Evolutionary conservation across 2,329 filamentous ascomycete species (phyloP).

Genomic region (Trematosphaeria pertusa): DNA sequence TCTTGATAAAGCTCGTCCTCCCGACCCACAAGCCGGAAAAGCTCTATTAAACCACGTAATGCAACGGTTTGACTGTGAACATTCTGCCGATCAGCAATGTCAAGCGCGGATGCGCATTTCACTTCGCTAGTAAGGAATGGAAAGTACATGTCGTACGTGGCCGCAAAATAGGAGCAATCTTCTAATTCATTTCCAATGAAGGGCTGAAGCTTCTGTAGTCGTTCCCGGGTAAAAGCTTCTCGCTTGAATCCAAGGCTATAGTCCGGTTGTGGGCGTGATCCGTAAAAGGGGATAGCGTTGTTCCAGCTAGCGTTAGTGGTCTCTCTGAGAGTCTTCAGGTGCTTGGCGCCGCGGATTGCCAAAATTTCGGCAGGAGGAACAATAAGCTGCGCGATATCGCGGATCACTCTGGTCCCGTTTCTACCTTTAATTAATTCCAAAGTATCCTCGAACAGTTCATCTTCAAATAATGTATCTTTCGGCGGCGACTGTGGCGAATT

Average conservation of each 20-base stretch:
- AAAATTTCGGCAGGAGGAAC: constrained; percentile 23
- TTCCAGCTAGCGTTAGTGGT: constrained; percentile 23
- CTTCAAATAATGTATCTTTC: constrained; percentile 22
- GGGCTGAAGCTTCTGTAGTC: constrained; percentile 18
- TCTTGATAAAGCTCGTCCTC: constrained; percentile 24
- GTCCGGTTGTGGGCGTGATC: constrained; percentile 20
- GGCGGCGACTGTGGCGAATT: constrained; percentile 13
- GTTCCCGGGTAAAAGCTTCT: constrained; percentile 20
- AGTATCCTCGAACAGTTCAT: constrained; percentile 43
- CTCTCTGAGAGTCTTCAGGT: constrained; percentile 24
- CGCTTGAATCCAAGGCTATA: constrained; percentile 20
- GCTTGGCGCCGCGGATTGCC: constrained; percentile 14
- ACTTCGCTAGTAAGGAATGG: constrained; percentile 28
- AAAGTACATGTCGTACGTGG: constrained; percentile 38
- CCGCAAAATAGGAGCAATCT: constrained; percentile 53
- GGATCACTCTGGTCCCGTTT: constrained; percentile 24
- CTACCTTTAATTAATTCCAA: constrained; percentile 40
- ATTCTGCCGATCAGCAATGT: constrained; percentile 33
- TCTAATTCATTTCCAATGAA: constrained; percentile 29
- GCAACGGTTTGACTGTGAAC: constrained; percentile 23
- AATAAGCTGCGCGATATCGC: constrained; percentile 22
- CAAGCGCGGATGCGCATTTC: constrained; percentile 22
- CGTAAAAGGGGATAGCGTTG: constrained; percentile 17
- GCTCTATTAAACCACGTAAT: constrained; percentile 17
- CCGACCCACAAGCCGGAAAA: constrained; percentile 23